Conservation (phyloP, 345 rosid genomes). For the Hevea brasiliensis region DNA sequence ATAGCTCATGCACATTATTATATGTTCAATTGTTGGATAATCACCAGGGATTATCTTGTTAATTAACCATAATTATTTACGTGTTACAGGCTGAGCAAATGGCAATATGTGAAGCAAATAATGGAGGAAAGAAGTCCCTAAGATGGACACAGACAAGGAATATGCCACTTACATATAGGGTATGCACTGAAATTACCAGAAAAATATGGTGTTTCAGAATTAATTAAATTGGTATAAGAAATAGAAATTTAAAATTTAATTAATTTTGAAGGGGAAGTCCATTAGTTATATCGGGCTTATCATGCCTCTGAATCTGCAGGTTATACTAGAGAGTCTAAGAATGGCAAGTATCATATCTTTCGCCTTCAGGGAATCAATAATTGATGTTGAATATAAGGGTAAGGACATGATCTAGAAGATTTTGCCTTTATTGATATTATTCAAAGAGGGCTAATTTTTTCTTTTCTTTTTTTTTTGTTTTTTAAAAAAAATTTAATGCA, state of each 20-base stretch:
- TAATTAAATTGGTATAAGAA: no score
- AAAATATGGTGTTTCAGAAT: no score
- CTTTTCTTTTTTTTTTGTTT: not conserved
- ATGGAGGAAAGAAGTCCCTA: slow-evolving; percentile 26
- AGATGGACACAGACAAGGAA: slow-evolving; percentile 55
- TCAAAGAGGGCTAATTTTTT: not conserved
- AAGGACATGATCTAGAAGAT: slow-evolving; percentile 12
- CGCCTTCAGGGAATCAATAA: slow-evolving; percentile 69
- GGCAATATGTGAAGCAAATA: slow-evolving; percentile 25
- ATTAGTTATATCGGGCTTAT: no score
- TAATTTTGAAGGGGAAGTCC: no score
- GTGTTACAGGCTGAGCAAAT: slow-evolving; percentile 50
- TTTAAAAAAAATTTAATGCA: not conserved
- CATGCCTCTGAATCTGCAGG: slow-evolving; percentile 29
- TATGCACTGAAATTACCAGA: slow-evolving; percentile 14
- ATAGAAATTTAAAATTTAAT: no score
- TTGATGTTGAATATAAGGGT: slow-evolving; percentile 80
- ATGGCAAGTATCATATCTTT: slow-evolving; percentile 78
- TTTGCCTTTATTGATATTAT: not conserved
- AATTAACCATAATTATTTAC: not conserved
- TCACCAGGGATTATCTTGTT: no score
- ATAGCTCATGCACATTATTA: no score
- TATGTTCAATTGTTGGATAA: no score
- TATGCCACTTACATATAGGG: slow-evolving; percentile 54
- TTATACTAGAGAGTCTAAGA: slow-evolving; percentile 64